These are phyloP conservation scores for Globisporangium camurandrum DNA, from an alignment of 352 stramenopile genomes.

Conservation along the genomic window DNA sequence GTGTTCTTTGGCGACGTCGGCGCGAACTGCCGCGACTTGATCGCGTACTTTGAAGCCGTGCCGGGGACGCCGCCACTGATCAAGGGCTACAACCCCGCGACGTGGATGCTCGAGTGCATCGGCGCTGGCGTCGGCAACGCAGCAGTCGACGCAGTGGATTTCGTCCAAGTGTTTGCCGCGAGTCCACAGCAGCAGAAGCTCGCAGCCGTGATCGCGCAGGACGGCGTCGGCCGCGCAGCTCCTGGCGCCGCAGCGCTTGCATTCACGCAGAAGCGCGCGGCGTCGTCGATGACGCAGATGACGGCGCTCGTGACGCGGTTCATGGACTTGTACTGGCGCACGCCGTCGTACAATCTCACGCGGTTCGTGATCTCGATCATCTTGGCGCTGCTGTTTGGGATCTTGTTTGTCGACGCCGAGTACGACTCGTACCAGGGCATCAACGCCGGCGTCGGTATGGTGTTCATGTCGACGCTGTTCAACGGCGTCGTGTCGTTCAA, in stretches of 20 bases:
- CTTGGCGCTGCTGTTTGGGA: conserved; percentile 26
- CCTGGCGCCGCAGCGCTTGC: conserved; percentile 12
- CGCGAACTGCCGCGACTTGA: conserved; percentile 25
- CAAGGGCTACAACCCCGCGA: conserved; percentile 66
- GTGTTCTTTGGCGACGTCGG: conserved; percentile 54
- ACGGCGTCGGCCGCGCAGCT: conserved; percentile 18
- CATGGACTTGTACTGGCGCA: conserved; percentile 79
- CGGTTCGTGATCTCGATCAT: conserved; percentile 38
- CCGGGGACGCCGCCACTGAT: conserved; percentile 28
- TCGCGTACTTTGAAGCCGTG: conserved; percentile 48
- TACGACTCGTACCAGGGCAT: conserved; percentile 44
- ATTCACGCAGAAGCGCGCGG: conserved; percentile 28
- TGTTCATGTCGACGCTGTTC: conserved; percentile 85
- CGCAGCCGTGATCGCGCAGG: conserved; percentile 12
- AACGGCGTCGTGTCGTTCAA: conserved; percentile 65
- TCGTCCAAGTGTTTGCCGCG: conserved; percentile 17
- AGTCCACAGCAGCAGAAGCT: conserved; percentile 20
- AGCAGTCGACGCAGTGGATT: conserved; percentile 10
- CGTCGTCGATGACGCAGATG: conserved; percentile 20
- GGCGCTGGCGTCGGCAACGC: conserved; percentile 46
- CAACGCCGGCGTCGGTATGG: conserved; percentile 57
- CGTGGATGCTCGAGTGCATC: conserved; percentile 22
- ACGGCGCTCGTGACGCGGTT: conserved; percentile 29
- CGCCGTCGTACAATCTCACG: conserved; percentile 78
- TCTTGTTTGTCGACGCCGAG: conserved; percentile 35